Conservation (phyloP, 2,329 filamentous ascomycete genomes). For the Xenosphaeropsis pyriputrescens region DNA sequence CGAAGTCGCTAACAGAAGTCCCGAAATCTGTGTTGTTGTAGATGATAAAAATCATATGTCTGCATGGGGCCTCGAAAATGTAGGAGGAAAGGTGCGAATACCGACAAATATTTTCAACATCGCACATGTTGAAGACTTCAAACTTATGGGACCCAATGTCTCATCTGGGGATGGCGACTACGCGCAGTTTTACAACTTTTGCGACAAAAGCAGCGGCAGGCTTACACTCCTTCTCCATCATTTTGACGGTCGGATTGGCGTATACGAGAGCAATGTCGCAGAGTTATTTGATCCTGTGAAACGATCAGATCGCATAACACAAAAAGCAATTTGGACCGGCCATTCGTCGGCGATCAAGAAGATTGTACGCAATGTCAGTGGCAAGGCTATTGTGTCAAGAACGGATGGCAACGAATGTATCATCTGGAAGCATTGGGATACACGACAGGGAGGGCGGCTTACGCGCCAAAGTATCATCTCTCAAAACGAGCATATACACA, state of each 20-base stretch:
- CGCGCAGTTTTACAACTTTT: constrained; percentile 61
- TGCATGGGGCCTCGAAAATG: constrained; percentile 82
- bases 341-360: constrained; percentile 72
- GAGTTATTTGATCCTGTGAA: constrained; percentile 64
- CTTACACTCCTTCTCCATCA: constrained; percentile 67
- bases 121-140: constrained; percentile 52
- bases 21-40: constrained; percentile 76
- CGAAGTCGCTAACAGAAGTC: constrained; percentile 68
- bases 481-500: constrained; percentile 58
- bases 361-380: constrained; percentile 73
- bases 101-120: constrained; percentile 70
- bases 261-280: constrained; percentile 66
- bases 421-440: constrained; percentile 60
- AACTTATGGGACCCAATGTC: constrained; percentile 24
- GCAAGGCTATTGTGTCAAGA: constrained; percentile 65
- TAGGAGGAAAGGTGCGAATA: constrained; percentile 54
- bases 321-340: constrained; percentile 64
- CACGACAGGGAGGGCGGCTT: constrained; percentile 35
- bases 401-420: constrained; percentile 67
- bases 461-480: constrained; percentile 54
- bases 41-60: constrained; percentile 80
- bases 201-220: constrained; percentile 45
- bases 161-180: constrained; percentile 23
- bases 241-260: constrained; percentile 73
- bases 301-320: constrained; percentile 39